Evolutionary conservation across 2,329 filamentous ascomycete genomes (phyloP), one percentile per base, ranked within the genome.

Genomic region (Cladophialophora bantiana): DNA sequence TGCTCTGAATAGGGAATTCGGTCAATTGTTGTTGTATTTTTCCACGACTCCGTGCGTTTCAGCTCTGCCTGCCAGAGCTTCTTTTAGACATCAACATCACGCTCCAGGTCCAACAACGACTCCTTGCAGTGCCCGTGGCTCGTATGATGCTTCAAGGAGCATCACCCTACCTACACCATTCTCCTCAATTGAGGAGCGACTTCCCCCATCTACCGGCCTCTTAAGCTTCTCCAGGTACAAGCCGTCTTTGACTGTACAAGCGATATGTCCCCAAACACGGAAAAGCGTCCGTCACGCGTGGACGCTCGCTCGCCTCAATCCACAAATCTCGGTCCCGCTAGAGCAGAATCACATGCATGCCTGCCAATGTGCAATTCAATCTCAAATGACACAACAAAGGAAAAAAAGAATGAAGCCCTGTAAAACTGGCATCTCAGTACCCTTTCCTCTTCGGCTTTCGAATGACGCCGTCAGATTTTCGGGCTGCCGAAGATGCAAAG

Each of bases 281-380:
- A 59, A 57, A 59, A 61, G 10, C 56, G 26, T 62, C 36, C 53
- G n/a, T 55, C 55, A 59, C 63, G 64, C 61, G 34, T 56, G 60
- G 35, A 64, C 57, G 26, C 53, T 54, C 13, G 12, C 55, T 57
- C 45, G n/a, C 52, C 58, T 50, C 53, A 20, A 50, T 58, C 45
- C 20, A 56, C 55, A 50, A 40, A 32, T 50, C 58, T 62, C 56
- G 20, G 52, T 54, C 54, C 57, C 67, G 50, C 53, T 62, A 65
- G 62, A 58, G 54, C 54, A 54, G 42, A 40, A 61, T 38, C 35
- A 59, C 62, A 64, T 64, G 58, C 65, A 61, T 56, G 55, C 63
- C 61, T 62, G 68, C 66, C 45, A 57, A 68, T 66, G 66, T 70
- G 68, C 66, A 66, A 64, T 56, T 67, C 59, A 42, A 59, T 42